Percentiles rank a stretch among this genome's conserved stretches.
These are phyloP conservation scores for Globisporangium parvum DNA, from an alignment of 352 stramenopile species.

Conservation along the genomic window DNA sequence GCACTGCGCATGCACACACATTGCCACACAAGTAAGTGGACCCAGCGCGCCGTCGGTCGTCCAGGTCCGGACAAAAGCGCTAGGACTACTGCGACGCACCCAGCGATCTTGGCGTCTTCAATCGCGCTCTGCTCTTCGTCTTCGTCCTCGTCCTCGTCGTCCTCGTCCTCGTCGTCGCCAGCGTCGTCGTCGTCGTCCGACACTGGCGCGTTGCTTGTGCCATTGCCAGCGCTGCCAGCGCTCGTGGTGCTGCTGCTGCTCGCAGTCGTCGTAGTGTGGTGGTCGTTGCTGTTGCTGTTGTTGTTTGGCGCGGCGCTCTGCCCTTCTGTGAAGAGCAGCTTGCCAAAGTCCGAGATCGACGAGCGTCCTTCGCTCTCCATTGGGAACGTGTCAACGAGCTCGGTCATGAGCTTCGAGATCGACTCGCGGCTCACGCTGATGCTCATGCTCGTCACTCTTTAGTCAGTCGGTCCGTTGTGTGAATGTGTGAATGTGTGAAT, in stretches of 20 bases:
- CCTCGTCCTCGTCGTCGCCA: constrained; percentile 9
- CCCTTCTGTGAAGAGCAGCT: constrained; percentile 78
- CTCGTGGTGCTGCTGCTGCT: constrained; percentile 2
- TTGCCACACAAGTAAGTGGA: neutral
- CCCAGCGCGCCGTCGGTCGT: no score
- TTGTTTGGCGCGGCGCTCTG: constrained; percentile 11
- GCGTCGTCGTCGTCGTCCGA: constrained; percentile 16
- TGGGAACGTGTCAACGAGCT: constrained; percentile 77
- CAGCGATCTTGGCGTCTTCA: constrained; percentile 16
- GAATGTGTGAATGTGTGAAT: no score
- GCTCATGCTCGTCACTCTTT: constrained; percentile 28
- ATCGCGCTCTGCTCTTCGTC: constrained; percentile 13
- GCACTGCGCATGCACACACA: constrained; percentile 1
- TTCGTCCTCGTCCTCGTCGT: constrained; percentile 9
- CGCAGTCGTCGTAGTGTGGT: neutral
- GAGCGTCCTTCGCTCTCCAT: constrained; percentile 66
- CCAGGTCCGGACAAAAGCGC: neutral
- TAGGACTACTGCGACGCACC: neutral
- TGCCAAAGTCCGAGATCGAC: constrained; percentile 86
- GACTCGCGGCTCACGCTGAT: constrained; percentile 79
- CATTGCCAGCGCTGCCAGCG: constrained; percentile 2
- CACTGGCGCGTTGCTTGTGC: constrained; percentile 2
- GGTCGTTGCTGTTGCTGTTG: constrained; percentile 5
- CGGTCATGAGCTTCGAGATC: constrained; percentile 82
- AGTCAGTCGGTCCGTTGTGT: no score